phyloP scores from a whole-genome alignment of 2,329 filamentous ascomycete species.

The Polytolypa hystricis region DNA sequence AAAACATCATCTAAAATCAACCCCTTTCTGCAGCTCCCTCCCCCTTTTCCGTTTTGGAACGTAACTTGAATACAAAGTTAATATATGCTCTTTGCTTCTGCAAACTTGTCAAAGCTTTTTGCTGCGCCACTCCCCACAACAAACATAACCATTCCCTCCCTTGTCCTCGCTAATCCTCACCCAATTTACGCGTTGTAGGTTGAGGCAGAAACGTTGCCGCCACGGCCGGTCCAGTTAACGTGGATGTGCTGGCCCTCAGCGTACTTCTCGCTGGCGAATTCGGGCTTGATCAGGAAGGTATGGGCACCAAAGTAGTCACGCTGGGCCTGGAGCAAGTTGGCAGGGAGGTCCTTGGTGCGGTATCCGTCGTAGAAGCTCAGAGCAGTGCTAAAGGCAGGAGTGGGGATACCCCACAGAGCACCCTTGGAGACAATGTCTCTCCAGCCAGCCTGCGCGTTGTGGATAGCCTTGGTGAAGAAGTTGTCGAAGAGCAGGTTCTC shows the following conservation, averaged over 20 bases:
- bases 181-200: constrained; percentile 79
- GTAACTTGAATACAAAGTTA: not conserved
- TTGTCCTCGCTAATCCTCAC: not conserved
- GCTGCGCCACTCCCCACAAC: too few relatives aligned
- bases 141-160: too few relatives aligned
- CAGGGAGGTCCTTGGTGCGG: constrained; percentile 90
- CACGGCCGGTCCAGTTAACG: constrained; percentile 99
- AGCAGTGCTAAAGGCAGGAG: constrained; percentile 90
- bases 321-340: constrained; percentile 97
- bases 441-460: constrained; percentile 90
- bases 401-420: constrained; percentile 88
- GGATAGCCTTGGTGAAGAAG: constrained; percentile 99
- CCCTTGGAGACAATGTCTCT: constrained; percentile 83
- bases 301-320: constrained; percentile 98
- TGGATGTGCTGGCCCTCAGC: constrained; percentile 80
- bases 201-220: constrained; percentile 91
- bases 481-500: constrained; percentile 98
- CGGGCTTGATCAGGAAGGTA: constrained; percentile 81
- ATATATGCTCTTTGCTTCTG: not conserved
- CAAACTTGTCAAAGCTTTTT: not conserved
- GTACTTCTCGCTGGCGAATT: constrained; percentile 66
- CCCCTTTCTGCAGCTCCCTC: not conserved
- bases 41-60: not conserved
- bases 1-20: not conserved
- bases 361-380: constrained; percentile 98